Percentiles rank a stretch among this genome's conserved stretches.
Evolutionary conservation across 2,329 filamentous ascomycete species (phyloP).

Genomic region (Parafenestella ontariensis): DNA sequence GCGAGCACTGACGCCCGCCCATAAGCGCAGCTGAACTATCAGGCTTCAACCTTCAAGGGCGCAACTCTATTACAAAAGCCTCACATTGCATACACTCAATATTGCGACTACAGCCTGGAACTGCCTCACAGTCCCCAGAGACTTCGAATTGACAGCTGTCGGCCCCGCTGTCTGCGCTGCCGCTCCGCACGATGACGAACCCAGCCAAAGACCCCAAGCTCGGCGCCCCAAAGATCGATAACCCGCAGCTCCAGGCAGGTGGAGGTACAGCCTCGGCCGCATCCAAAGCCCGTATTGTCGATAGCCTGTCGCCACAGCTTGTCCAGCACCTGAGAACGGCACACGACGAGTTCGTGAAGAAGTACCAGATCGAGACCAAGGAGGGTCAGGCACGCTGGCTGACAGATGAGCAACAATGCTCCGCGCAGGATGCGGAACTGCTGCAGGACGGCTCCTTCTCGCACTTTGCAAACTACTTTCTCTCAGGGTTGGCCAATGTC

Average conservation of each 20-base stretch:
- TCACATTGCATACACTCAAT: background rate
- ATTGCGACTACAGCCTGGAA: background rate
- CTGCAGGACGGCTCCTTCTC: conserved; percentile 42
- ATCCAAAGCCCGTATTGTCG: conserved; percentile 35
- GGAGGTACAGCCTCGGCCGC: conserved; percentile 44
- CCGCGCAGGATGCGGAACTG: conserved; percentile 27
- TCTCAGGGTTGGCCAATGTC: conserved; percentile 54
- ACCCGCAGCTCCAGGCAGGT: conserved; percentile 48
- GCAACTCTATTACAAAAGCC: background rate
- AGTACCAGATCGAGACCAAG: conserved; percentile 39
- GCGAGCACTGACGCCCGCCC: conserved; percentile 9
- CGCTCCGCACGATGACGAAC: conserved; percentile 14
- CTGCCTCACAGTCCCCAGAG: background rate
- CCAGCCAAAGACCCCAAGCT: conserved; percentile 39
- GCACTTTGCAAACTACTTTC: conserved; percentile 54
- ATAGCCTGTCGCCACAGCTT: conserved; percentile 39
- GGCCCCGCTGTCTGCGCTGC: background rate
- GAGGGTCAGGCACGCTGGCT: conserved; percentile 43
- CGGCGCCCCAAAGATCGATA: conserved; percentile 38
- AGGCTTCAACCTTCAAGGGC: background rate
- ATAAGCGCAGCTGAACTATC: conserved; percentile 25
- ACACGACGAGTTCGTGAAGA: conserved; percentile 39
- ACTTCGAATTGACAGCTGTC: background rate
- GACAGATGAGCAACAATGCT: conserved; percentile 38
- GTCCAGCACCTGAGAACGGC: conserved; percentile 36